Base-by-base conservation (phyloP, 2,329 filamentous ascomycete genomes). In the Chaetomium olivaceum region DNA sequence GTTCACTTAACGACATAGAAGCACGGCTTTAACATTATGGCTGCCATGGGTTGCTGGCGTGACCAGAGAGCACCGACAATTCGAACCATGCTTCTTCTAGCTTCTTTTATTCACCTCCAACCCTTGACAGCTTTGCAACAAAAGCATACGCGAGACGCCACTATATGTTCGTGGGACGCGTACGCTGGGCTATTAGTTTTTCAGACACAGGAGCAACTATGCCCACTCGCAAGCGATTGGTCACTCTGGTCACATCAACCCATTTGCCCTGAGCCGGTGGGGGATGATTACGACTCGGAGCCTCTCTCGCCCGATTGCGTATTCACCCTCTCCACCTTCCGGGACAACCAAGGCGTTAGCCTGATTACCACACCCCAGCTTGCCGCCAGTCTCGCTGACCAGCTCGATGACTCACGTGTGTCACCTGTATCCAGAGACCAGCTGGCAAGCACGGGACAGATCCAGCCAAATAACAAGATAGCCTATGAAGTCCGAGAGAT, bases 301-400 rank as follows among this genome's bases (percentile, higher is more conserved):
- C 52, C 59, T 8, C 4, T 48, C 19, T 23, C 46, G 4, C 57
- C 63, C 21, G 71, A 73, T 62, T 74, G 72, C 64, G 69, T 74
- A 36, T 74, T 69, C 63, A 74, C 70, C 12, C 51, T 67, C 6
- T 16, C 36, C 2, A 55, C 67, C 11, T 74, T 73, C 63, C 69
- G 71, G 12, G 69, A 64, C 33, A 63, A 61, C 31, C 67, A 70
- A 25, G 72, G 73, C 11, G 51, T 75, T 16, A 71, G 69, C 43
- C n/a, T 75, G 31, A 69, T 75, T 55, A 71, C 71, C 21, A 71
- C 69, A 1, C 71, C 68, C 3, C 65, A 72, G 27, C 64, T 71
- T 33, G 73, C 71, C 1, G 69, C 69, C 31, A 68, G 66, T 51
- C 12, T 73, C 1, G 68, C 64, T 7, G 60, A 61, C 6, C 12